Conservation (phyloP, 176 grass and related monocot genomes). For the Ampelocalamus luodianensis region DNA sequence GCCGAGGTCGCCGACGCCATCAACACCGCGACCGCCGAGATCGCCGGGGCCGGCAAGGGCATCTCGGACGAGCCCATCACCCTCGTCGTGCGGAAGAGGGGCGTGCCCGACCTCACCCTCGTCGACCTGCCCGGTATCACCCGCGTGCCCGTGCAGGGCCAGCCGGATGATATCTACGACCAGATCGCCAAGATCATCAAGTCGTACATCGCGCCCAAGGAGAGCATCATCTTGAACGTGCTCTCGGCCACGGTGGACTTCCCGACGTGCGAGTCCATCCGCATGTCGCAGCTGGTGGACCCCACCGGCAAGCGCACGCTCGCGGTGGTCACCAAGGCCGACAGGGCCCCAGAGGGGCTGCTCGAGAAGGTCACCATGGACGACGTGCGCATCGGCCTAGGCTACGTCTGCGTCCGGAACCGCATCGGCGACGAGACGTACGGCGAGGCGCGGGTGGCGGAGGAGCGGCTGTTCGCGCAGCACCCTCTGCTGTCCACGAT, state of each 20-base stretch:
- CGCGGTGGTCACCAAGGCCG: constrained; percentile 63
- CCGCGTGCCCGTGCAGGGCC: constrained; percentile 54
- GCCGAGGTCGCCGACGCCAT: too few relatives aligned
- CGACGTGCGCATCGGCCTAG: constrained; percentile 61
- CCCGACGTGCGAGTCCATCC: constrained; percentile 69
- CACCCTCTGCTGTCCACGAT: too few relatives aligned
- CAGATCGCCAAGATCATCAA: constrained; percentile 59
- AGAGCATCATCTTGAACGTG: constrained; percentile 78
- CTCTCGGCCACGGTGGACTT: constrained; percentile 67
- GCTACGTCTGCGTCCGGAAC: constrained; percentile 44
- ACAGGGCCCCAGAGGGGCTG: constrained; percentile 52
- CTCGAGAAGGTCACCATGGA: constrained; percentile 75
- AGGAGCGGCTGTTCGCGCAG: too few relatives aligned
- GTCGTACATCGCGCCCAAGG: constrained; percentile 49
- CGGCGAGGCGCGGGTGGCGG: too few relatives aligned
- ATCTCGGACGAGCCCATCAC: constrained; percentile 27
- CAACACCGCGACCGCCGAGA: too few relatives aligned
- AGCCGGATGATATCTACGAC: constrained; percentile 67
- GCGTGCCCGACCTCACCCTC: constrained; percentile 65
- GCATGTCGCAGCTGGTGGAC: constrained; percentile 76
- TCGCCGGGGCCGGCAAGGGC: too few relatives aligned
- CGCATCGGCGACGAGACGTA: too few relatives aligned
- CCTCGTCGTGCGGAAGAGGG: constrained; percentile 59
- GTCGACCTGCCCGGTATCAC: constrained; percentile 71
- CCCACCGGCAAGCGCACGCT: constrained; percentile 61